Percentiles rank a stretch among this genome's conserved stretches.
Conservation (phyloP, 2,329 filamentous ascomycete genomes). For the Bipolaris zeicola region DNA sequence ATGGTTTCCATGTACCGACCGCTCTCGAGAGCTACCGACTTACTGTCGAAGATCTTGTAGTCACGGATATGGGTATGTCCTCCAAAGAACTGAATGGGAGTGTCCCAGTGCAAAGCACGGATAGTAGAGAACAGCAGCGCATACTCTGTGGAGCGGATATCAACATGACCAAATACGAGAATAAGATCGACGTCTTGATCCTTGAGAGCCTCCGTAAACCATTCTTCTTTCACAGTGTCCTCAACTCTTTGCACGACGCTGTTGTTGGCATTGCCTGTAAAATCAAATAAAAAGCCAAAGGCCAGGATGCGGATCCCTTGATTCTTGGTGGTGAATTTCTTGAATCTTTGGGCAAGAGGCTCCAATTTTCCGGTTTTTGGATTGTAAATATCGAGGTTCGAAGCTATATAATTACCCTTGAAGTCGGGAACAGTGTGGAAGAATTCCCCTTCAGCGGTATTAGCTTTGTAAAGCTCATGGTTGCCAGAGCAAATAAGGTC, state of each 20-base stretch:
- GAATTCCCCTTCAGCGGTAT: slow-evolving; percentile 79
- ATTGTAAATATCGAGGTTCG: slow-evolving; percentile 88
- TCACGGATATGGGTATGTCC: slow-evolving; percentile 91
- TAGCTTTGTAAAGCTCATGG: slow-evolving; percentile 88
- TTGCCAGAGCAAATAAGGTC: slow-evolving; percentile 89
- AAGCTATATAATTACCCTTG: slow-evolving; percentile 79
- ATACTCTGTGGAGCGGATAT: slow-evolving; percentile 80
- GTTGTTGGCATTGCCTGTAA: slow-evolving; percentile 88
- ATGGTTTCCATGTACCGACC: slow-evolving; percentile 95
- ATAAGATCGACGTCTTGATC: slow-evolving; percentile 83
- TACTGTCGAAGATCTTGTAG: slow-evolving; percentile 77
- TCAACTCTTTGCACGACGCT: slow-evolving; percentile 81
- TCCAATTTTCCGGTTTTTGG: slow-evolving; percentile 71
- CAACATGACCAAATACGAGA: slow-evolving; percentile 83
- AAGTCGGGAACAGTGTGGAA: slow-evolving; percentile 82
- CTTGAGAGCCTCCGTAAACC: slow-evolving; percentile 87
- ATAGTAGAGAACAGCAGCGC: slow-evolving; percentile 78
- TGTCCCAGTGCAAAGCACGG: slow-evolving; percentile 75
- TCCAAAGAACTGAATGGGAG: slow-evolving; percentile 88
- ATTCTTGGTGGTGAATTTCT: slow-evolving; percentile 90
- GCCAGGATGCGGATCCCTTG: slow-evolving; percentile 82
- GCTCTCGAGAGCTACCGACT: slow-evolving; percentile 79
- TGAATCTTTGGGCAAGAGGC: slow-evolving; percentile 80
- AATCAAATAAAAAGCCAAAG: slow-evolving; percentile 95
- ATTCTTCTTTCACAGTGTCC: slow-evolving; percentile 78